Conservation (phyloP, 2,329 filamentous ascomycete species). For the Cryphonectria naterciae region DNA sequence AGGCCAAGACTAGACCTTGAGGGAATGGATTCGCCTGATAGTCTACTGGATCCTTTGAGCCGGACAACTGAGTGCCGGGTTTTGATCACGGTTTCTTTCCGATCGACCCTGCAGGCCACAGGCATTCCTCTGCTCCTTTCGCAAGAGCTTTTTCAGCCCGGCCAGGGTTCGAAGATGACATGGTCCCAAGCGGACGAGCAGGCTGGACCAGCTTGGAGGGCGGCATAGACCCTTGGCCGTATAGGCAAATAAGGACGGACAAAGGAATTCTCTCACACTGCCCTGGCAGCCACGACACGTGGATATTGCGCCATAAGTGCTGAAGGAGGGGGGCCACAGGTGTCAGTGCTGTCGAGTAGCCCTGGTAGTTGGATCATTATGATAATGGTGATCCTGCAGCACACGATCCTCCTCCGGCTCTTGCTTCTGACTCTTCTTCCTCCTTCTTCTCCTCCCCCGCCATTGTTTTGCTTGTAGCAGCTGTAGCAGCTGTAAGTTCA, state of each 20-base stretch:
- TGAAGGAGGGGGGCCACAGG: not conserved
- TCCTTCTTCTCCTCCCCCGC: not conserved
- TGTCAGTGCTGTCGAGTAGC: not conserved
- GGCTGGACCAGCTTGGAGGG: not conserved
- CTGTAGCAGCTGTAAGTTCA: not conserved
- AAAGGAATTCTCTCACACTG: not conserved
- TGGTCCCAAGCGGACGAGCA: not conserved
- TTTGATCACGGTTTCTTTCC: not conserved
- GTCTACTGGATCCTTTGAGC: not conserved
- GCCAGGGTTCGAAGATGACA: not conserved
- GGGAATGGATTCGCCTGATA: not conserved
- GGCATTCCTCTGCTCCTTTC: not conserved
- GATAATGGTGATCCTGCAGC: not conserved
- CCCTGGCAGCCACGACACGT: not conserved
- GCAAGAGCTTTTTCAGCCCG: constrained; percentile 7
- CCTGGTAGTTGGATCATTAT: not conserved
- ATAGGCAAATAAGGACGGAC: not conserved
- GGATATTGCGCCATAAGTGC: not conserved
- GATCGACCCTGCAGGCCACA: not conserved
- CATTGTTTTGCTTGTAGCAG: not conserved
- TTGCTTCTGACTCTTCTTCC: not conserved
- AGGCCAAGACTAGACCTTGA: constrained; percentile 2
- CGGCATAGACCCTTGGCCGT: not conserved
- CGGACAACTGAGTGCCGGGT: not conserved
- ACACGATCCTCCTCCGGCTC: not conserved